Evolutionary conservation across 768 basidiomycete species (phyloP).

Genomic region (Tephrocybe sp.): DNA sequence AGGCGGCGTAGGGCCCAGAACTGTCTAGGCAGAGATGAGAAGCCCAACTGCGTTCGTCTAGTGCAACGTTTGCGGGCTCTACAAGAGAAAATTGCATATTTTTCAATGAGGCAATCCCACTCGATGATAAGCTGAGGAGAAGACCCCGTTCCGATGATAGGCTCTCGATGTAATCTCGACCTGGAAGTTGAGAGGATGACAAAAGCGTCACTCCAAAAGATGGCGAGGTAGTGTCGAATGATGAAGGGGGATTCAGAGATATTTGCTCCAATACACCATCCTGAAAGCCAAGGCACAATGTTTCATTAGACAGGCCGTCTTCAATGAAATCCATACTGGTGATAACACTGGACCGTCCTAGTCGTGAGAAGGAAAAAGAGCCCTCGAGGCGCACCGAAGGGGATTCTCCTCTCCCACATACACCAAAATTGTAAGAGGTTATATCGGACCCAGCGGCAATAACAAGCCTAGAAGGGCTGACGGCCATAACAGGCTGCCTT

Average conservation of each 20-base stretch:
- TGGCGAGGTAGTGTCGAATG: conserved; percentile 13
- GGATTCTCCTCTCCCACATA: conserved; percentile 24
- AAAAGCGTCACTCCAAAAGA: conserved; percentile 18
- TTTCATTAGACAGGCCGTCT: conserved; percentile 43
- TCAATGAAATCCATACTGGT: conserved; percentile 52
- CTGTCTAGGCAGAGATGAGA: conserved; percentile 54
- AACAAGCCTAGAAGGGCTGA: conserved; percentile 54
- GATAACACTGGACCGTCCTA: conserved; percentile 44
- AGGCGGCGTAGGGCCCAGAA: conserved; percentile 60
- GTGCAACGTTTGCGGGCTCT: conserved; percentile 33
- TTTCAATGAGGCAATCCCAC: conserved; percentile 44
- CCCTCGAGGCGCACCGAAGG: conserved; percentile 52
- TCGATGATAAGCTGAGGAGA: conserved; percentile 59
- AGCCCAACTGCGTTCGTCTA: conserved; percentile 62
- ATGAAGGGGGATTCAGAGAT: conserved; percentile 19
- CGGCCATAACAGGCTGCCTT: conserved; percentile 55
- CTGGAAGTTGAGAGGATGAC: conserved; percentile 26
- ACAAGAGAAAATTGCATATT: conserved; percentile 20
- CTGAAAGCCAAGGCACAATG: conserved; percentile 56
- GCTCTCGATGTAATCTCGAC: conserved; percentile 54
- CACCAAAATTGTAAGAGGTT: conserved; percentile 55
- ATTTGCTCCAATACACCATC: conserved; percentile 59
- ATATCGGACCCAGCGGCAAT: conserved; percentile 60
- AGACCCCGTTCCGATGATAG: conserved; percentile 45
- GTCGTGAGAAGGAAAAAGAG: conserved; percentile 36